phyloP scores from a whole-genome alignment of 108 stramenopile species.

The Cyclotella choctawhatcheeana region DNA sequence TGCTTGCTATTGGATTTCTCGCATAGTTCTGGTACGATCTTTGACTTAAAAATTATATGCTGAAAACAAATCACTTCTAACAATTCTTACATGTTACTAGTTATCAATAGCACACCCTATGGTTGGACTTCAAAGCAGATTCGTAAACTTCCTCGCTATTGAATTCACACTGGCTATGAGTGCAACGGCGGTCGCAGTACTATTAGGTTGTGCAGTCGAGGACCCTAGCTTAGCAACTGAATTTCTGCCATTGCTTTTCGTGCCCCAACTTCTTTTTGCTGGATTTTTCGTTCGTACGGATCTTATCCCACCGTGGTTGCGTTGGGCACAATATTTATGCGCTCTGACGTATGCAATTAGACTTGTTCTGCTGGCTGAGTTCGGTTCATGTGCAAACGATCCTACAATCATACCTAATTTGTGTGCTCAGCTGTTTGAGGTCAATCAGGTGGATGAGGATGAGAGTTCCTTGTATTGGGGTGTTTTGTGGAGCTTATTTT shows the following conservation, averaged over 20 bases:
- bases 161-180: conserved; percentile 67
- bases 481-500: conserved; percentile 60
- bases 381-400: conserved; percentile 55
- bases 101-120: conserved; percentile 60
- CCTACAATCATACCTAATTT: conserved; percentile 28
- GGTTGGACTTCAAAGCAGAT: conserved; percentile 63
- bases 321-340: conserved; percentile 80
- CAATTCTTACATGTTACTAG: conserved; percentile 41
- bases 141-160: conserved; percentile 51
- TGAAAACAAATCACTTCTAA: background rate
- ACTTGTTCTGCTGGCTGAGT: conserved; percentile 60
- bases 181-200: conserved; percentile 67
- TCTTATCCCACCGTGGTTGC: conserved; percentile 72
- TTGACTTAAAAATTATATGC: background rate
- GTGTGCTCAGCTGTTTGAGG: conserved; percentile 59
- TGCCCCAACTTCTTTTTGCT: conserved; percentile 90
- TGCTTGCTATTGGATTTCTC: background rate
- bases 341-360: conserved; percentile 70
- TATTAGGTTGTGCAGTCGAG: conserved; percentile 71
- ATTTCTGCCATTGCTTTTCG: conserved; percentile 75
- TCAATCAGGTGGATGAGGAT: conserved; percentile 27
- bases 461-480: conserved; percentile 65
- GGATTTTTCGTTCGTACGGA: conserved; percentile 77
- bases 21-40: conserved; percentile 23
- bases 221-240: conserved; percentile 72